Evolutionary conservation across 2,329 filamentous ascomycete genomes (phyloP), one percentile per base, ranked within the genome.

Genomic region (Monosporascus sp.): DNA sequence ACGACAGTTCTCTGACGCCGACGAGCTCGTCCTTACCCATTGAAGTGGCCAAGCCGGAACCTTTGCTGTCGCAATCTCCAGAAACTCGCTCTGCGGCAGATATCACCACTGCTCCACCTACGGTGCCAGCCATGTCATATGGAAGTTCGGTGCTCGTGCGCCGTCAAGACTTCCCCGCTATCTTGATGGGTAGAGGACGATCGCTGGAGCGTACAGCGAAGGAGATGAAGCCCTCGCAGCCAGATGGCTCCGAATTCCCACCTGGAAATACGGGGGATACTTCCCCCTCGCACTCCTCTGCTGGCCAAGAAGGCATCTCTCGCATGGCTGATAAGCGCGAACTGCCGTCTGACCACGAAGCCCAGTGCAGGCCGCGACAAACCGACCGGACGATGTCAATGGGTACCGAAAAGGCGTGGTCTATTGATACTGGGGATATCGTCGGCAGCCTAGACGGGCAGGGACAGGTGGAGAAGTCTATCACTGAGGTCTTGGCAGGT

Each of bases 381-480:
- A 63, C 68, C 11, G 74, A 78, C 4, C 72, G 76, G 48, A 71
- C 74, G 9, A 55, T 73, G 14, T 72, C 73, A 19, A 68, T 71
- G 56, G 76, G 70, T 0, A 70, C 78, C 0, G 82, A 85, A 63
- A 85, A 84, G 65, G 80, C 76, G 19, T 86, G 82, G 83, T 86
- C 82, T 20, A 85, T 86, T 65, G 81, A 80, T 4, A 74, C 78
- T 22, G 75, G 72, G 8, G 75, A 79, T 50, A 67, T 75, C 44
- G 67, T 72, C 26, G 75, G 78, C 51, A 73, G 74, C 45, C 66
- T 73, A 55, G 76, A 81, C 56, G 82, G 82, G 0, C 74, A 82
- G 59, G 83, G 82, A 0, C 74, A 82, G 59, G 83, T 86, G 7
- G 83, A 86, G 60, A 81, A 84, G 65, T 85, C 82, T n/a, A 80